Evolutionary conservation across 441 rosid genomes (phyloP).

Genomic region (Rhodomyrtus psidioides): DNA sequence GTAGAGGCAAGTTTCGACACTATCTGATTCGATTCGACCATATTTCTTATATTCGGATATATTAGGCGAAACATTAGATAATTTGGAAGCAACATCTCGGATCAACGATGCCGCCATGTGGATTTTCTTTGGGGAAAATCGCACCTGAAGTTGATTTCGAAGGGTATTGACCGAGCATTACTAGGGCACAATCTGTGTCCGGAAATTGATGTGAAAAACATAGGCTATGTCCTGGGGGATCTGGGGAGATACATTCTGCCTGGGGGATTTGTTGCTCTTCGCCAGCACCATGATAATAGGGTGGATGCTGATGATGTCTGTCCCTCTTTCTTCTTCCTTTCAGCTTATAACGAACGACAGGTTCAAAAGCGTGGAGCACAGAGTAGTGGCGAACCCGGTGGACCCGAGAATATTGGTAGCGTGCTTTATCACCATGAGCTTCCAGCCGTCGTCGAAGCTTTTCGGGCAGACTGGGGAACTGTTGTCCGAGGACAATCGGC

Average conservation of each 20-base stretch:
- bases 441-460: not conserved
- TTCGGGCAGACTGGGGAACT: slow-evolving; percentile 15
- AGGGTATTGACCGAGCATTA: not conserved
- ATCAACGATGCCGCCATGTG: not conserved
- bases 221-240: not conserved
- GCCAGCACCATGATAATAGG: not conserved
- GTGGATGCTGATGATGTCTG: not conserved
- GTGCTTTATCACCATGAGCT: slow-evolving; percentile 2
- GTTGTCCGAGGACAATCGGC: slow-evolving; percentile 14
- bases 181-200: not conserved
- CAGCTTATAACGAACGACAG: slow-evolving; percentile 19
- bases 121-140: not conserved
- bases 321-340: not conserved
- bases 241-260: not conserved
- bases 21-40: rapidly evolving
- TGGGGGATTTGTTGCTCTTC: not conserved
- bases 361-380: slow-evolving; percentile 17
- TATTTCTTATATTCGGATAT: not conserved
- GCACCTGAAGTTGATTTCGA: rapidly evolving
- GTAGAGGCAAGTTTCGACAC: slow-evolving; percentile 22
- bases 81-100: not conserved
- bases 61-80: not conserved
- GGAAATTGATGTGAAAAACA: not conserved
- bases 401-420: slow-evolving; percentile 21
- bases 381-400: slow-evolving; percentile 6